Evolutionary conservation across 371 early-diverging fungal genomes (phyloP).

Genomic region (Haplosporangium sp.): DNA sequence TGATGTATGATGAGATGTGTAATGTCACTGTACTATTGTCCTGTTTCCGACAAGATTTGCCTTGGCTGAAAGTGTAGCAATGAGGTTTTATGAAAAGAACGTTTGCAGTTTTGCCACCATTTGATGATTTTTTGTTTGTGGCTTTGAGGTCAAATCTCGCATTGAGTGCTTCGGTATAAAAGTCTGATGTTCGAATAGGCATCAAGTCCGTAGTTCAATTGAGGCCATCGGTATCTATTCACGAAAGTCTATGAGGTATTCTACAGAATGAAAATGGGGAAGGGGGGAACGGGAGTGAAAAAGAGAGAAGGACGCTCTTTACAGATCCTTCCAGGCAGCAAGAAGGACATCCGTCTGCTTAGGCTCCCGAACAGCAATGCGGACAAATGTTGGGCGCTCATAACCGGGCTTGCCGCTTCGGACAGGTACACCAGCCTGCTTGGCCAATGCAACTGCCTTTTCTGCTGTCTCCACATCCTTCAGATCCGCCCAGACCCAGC

Average conservation of each 20-base stretch:
- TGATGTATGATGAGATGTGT: not conserved
- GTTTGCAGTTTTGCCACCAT: not conserved
- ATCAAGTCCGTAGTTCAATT: too few relatives aligned
- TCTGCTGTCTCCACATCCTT: conserved; percentile 63
- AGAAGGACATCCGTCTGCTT: conserved; percentile 69
- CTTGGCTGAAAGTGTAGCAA: not conserved
- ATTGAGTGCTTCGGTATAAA: too few relatives aligned
- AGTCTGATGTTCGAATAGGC: too few relatives aligned
- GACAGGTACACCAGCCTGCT: conserved; percentile 83
- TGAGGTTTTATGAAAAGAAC: not conserved
- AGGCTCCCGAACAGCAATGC: conserved; percentile 83
- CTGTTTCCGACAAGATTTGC: not conserved
- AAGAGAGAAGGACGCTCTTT: conserved; percentile 9
- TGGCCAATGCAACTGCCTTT: conserved; percentile 72
- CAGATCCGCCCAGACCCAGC: conserved; percentile 90
- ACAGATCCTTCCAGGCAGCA: conserved; percentile 72
- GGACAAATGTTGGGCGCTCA: conserved; percentile 76
- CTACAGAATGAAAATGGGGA: conserved; percentile 4
- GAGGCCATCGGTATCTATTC: too few relatives aligned
- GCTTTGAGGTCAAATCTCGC: too few relatives aligned
- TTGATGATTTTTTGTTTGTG: not conserved
- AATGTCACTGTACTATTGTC: not conserved
- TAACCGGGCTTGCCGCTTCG: conserved; percentile 86
- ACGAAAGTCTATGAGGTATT: not conserved
- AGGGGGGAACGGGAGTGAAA: not conserved